Percentiles rank a stretch among this genome's conserved stretches.
Conservation (phyloP, 139 green algal species). For the Chlamydomonas sp. region DNA sequence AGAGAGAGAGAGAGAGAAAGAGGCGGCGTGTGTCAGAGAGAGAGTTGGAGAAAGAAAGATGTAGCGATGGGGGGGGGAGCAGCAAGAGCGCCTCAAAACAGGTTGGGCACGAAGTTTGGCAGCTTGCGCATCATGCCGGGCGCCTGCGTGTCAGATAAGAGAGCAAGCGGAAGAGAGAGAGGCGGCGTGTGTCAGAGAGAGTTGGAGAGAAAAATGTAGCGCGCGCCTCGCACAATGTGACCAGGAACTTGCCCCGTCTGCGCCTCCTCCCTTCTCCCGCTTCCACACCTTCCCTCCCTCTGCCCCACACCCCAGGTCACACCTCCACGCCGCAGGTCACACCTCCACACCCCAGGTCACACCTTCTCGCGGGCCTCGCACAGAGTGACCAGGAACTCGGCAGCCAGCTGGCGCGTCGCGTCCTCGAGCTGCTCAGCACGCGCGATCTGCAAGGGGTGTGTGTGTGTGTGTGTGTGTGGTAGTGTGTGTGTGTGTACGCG, state of each 20-base stretch:
- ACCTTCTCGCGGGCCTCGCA: slow-evolving; percentile 86
- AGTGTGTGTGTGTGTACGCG: background rate
- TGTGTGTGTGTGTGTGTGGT: background rate
- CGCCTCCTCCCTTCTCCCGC: too few species aligned
- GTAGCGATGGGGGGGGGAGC: too few species aligned
- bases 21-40: background rate
- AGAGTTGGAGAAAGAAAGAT: too few species aligned
- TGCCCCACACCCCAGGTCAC: background rate
- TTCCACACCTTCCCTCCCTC: background rate
- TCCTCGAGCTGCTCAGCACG: slow-evolving; percentile 46
- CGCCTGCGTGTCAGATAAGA: too few species aligned
- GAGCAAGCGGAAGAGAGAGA: too few species aligned
- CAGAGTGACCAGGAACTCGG: slow-evolving; percentile 65
- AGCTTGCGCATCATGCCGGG: slow-evolving; percentile 92
- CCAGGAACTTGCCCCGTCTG: slow-evolving; percentile 77
- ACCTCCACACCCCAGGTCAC: too few species aligned
- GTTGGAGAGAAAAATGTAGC: too few species aligned
- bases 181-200: background rate
- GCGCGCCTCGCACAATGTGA: slow-evolving; percentile 76
- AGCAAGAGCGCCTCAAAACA: slow-evolving; percentile 80
- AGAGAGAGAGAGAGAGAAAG: background rate
- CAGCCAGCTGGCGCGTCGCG: slow-evolving; percentile 22
- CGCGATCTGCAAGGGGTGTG: slow-evolving; percentile 19
- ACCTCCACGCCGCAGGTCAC: background rate
- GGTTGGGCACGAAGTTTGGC: slow-evolving; percentile 67